Percentiles rank a stretch among this genome's conserved stretches.
phyloP scores from a whole-genome alignment of 2,329 filamentous ascomycete genomes.

The Penicillium vulpinum region DNA sequence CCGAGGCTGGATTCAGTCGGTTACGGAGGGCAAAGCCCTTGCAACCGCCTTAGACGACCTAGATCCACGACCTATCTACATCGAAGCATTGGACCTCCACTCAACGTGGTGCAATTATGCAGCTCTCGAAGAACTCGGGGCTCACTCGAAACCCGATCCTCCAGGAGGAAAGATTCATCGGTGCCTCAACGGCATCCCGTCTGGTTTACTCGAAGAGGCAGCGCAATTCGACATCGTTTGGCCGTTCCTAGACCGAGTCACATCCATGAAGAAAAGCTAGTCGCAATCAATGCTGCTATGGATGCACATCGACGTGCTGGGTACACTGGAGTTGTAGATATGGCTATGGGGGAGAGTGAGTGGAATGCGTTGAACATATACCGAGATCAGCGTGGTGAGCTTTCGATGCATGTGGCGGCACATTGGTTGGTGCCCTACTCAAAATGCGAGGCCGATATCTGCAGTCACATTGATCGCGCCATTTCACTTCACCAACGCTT shows the following conservation, averaged over 20 bases:
- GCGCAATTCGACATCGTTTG: constrained; percentile 49
- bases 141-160: constrained; percentile 43
- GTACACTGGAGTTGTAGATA: constrained; percentile 52
- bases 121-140: constrained; percentile 47
- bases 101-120: constrained; percentile 53
- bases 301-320: constrained; percentile 46
- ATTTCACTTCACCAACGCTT: constrained; percentile 43
- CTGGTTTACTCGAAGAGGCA: constrained; percentile 49
- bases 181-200: constrained; percentile 41
- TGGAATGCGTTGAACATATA: constrained; percentile 47
- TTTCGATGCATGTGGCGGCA: constrained; percentile 47
- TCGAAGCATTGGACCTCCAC: constrained; percentile 52
- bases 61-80: constrained; percentile 50
- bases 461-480: constrained; percentile 49
- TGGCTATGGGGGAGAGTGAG: constrained; percentile 53
- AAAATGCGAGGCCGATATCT: constrained; percentile 36
- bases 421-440: constrained; percentile 52
- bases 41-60: constrained; percentile 50
- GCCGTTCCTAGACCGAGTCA: constrained; percentile 47
- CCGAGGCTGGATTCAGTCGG: constrained; percentile 51
- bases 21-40: constrained; percentile 45
- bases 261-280: constrained; percentile 45
- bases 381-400: constrained; percentile 25
- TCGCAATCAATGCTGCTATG: constrained; percentile 44
- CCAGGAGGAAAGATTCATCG: constrained; percentile 50